Base-by-base conservation (phyloP, 768 basidiomycete species). In the Mycena rosella region DNA sequence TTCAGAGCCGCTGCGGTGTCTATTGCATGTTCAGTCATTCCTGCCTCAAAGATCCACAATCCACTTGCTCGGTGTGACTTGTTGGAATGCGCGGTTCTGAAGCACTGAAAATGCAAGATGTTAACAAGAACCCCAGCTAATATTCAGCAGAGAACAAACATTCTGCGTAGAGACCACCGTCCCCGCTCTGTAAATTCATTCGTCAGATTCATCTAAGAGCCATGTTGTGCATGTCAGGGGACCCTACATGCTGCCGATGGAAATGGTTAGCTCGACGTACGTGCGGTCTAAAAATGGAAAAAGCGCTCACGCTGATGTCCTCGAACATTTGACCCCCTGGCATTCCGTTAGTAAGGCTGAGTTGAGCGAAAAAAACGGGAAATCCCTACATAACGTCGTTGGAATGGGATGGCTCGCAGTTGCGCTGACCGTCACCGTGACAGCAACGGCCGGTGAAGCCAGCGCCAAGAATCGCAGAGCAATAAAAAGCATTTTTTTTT, bases 81-180 rank as follows among this genome's bases (percentile, higher is more conserved):
- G 81, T 73, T 91, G 90, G 75, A 91, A 90, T 5, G 90, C 90
- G 15, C 90, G 81, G 71, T 91, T 91, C 74, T 88, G 89, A 4
- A 91, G 80, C 24, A 90, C 88, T 89, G 62, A 0, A 60, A 53
- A 34, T 34, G 11, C 34, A 20, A 2, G 66, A 2, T 7, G 20
- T 5, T 44, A n/a, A 7, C n/a, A 22, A n/a, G n/a, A 22, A 40
- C 17, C 17, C 17, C 42, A 22, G 20, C 20, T 6, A 8, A 44
- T 10, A 53, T 29, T 29, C 6, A 20, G 3, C 7, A 24, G 26
- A 40, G 27, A 10, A 32, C 72, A 40, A 32, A 78, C 78, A 52
- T 65, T 78, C 78, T 30, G 70, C 78, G 48, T 78, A 78, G 10
- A 78, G 72, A 20, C 77, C 78, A 26, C 78, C 77, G 51, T 78